These are phyloP conservation scores for Microdochium bolleyi DNA, from an alignment of 2,329 filamentous ascomycete genomes.

Conservation along the genomic window DNA sequence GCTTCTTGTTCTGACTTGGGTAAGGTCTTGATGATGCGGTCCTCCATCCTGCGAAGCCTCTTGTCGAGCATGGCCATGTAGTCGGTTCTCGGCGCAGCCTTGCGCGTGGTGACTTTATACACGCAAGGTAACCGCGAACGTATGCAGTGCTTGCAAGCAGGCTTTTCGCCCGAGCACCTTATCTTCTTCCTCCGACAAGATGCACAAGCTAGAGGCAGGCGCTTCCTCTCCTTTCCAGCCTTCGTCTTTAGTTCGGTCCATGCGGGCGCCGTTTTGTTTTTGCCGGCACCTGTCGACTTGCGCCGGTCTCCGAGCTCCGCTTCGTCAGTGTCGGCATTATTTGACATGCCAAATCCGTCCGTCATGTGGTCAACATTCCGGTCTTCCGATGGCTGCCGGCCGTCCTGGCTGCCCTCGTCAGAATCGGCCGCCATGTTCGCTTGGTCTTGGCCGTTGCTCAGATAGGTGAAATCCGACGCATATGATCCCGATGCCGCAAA, in stretches of 20 bases:
- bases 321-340: constrained; percentile 37
- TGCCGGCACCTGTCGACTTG: constrained; percentile 47
- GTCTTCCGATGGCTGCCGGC: constrained; percentile 33
- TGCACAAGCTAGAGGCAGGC: constrained; percentile 88
- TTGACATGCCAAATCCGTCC: constrained; percentile 51
- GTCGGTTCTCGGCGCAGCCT: constrained; percentile 88
- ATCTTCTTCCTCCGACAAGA: constrained; percentile 97
- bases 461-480: background rate
- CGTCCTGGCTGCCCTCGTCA: constrained; percentile 35
- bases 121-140: constrained; percentile 91
- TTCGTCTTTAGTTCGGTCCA: constrained; percentile 86
- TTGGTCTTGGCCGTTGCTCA: constrained; percentile 1
- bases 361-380: constrained; percentile 44
- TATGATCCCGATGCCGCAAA: background rate
- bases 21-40: constrained; percentile 91
- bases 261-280: constrained; percentile 49
- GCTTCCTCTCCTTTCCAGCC: constrained; percentile 91
- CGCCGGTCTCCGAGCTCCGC: constrained; percentile 43
- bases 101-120: constrained; percentile 92
- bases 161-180: constrained; percentile 93
- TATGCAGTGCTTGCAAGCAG: constrained; percentile 92
- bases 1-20: constrained; percentile 75
- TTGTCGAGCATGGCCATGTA: constrained; percentile 99
- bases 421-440: constrained; percentile 27
- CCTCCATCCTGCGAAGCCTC: constrained; percentile 92